Base-by-base conservation (phyloP, 1,139 yeast genomes). In the Pichia sp. region DNA sequence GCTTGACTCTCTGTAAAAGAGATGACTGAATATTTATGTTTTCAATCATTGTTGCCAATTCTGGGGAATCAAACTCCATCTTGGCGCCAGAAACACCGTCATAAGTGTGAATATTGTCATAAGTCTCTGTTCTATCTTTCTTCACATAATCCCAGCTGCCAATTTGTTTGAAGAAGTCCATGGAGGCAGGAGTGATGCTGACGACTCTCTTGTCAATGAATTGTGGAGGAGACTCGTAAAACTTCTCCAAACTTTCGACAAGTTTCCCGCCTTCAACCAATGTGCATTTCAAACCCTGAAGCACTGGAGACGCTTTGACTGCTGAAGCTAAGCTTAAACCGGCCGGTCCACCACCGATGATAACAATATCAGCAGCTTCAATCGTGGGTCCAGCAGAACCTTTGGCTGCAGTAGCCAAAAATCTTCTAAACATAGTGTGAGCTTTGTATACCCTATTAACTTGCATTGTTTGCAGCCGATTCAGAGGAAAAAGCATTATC, bases 331-430 rank as follows among this genome's bases (percentile, higher is more conserved):
- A 74, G 1, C 97, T 85, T 54, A 93, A 73, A 0, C 99, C 99
- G 0, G 99, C 98, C 1, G 98, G 97, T 0, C 99, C 99, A 6
- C 96, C 99, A 30, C 99, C 99, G 49, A 95, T 87, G 55, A 93
- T 87, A 11, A 89, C 85, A 29, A 95, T 82, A 68, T 93, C 99
- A 52, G 78, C 77, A 29, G 71, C 36, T 16, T 54, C 55, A 8
- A 41, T 11, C 5, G 49, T 19, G 3, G 51, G 50, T 10, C 49
- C 50, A 8, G 32, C 45, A 5, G 56, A 55, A 13, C 36, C 13
- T 16, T 44, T 50, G 1, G 56, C 48, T 1, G 60, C 68, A 0
- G 70, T 68, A 0, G 75, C 69, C 26, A 72, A 53, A 7, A 64
- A 57, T 53, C 75, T 66, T 56, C 57, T 69, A 50, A 67, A 62